phyloP scores from a whole-genome alignment of 805 yeast species.

The Starmerella sp. region DNA sequence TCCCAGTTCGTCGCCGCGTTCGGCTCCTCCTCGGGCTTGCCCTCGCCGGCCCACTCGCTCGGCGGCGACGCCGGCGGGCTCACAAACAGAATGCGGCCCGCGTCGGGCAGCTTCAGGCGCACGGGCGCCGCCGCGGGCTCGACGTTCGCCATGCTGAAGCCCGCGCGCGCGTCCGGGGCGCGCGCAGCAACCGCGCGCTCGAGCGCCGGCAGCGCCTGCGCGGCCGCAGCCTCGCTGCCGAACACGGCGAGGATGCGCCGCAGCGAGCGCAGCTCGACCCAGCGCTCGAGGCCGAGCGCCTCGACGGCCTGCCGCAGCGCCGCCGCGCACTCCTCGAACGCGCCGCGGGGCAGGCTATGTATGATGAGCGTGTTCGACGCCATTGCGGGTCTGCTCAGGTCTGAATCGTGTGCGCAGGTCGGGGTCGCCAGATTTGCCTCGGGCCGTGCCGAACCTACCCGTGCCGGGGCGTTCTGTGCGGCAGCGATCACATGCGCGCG shows the following conservation, averaged over 20 bases:
- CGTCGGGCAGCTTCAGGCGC: slow-evolving; percentile 20
- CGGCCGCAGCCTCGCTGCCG: slow-evolving; percentile 8
- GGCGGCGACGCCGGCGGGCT: slow-evolving; percentile 25
- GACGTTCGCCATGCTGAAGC: slow-evolving; percentile 13
- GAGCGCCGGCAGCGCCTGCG: slow-evolving; percentile 11
- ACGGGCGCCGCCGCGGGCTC: slow-evolving; percentile 1
- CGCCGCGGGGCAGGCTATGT: slow-evolving; percentile 11
- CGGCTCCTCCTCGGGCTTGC: slow-evolving; percentile 20
- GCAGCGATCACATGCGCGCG: neutral
- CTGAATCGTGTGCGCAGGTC: too few relatives aligned
- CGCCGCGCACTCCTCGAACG: neutral
- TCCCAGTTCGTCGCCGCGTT: slow-evolving; percentile 19
- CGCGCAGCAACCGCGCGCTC: neutral
- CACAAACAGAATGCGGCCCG: slow-evolving; percentile 21
- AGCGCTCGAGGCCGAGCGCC: slow-evolving; percentile 11
- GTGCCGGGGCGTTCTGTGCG: too few relatives aligned
- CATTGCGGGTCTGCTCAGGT: neutral
- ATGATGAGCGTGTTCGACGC: slow-evolving; percentile 18
- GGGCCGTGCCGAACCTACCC: too few relatives aligned
- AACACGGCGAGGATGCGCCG: slow-evolving; percentile 22
- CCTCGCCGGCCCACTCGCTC: slow-evolving; percentile 19
- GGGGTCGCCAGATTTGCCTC: too few relatives aligned
- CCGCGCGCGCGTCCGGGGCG: slow-evolving; percentile 8
- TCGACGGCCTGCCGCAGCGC: neutral
- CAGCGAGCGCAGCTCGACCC: slow-evolving; percentile 18